phyloP scores from a whole-genome alignment of 1,284 basidiomycete genomes.

The Taiwanofungus camphoratus region DNA sequence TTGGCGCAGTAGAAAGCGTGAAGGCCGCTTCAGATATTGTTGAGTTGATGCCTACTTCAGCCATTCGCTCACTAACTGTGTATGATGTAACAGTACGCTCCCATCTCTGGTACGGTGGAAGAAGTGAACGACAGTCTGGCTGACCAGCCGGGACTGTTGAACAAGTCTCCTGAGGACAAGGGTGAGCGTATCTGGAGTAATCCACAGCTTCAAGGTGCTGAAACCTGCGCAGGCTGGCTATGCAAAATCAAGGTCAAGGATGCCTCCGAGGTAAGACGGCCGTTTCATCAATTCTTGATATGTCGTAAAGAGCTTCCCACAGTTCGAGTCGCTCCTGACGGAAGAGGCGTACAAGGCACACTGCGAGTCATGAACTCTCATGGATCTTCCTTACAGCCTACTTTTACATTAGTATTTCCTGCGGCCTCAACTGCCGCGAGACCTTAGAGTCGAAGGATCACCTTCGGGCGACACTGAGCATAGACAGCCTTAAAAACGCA shows the following conservation, averaged over 20 bases:
- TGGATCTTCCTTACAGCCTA: neutral
- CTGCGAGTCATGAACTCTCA: constrained; percentile 42
- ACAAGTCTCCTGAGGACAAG: constrained; percentile 83
- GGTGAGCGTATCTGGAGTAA: constrained; percentile 58
- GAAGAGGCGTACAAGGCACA: constrained; percentile 76
- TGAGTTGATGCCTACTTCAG: constrained; percentile 25
- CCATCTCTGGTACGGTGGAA: constrained; percentile 80
- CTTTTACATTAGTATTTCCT: constrained; percentile 1
- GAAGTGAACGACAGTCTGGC: constrained; percentile 77
- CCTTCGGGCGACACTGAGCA: too few relatives aligned
- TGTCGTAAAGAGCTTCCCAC: neutral
- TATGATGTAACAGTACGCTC: constrained; percentile 66
- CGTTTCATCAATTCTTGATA: neutral
- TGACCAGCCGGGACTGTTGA: constrained; percentile 75
- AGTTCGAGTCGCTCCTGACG: constrained; percentile 75
- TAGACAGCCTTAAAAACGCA: neutral
- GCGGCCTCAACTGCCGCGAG: constrained; percentile 31
- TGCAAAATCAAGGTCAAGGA: constrained; percentile 87
- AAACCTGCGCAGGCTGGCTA: constrained; percentile 72
- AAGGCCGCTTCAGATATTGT: constrained; percentile 97
- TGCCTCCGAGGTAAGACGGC: constrained; percentile 57
- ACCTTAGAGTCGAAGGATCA: neutral
- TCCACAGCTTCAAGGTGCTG: too few relatives aligned
- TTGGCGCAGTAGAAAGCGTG: constrained; percentile 96
- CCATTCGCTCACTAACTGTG: constrained; percentile 6